phyloP scores from a whole-genome alignment of 495 filamentous ascomycete species.

The Penicillium daleae region DNA sequence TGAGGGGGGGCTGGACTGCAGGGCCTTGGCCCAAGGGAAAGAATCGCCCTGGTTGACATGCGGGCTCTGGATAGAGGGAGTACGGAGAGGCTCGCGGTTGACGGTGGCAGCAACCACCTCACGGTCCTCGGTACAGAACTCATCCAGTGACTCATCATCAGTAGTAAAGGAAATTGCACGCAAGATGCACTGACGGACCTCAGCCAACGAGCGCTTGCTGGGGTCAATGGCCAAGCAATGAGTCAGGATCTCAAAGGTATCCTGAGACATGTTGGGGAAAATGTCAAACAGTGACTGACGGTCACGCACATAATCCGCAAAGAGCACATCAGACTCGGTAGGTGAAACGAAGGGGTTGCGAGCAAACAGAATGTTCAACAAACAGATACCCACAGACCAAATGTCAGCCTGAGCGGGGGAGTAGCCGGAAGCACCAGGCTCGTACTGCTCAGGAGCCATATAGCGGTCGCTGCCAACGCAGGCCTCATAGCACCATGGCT shows the following conservation, averaged over 20 bases:
- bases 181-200: conserved; percentile 73
- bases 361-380: conserved; percentile 94
- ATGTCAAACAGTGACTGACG: conserved; percentile 96
- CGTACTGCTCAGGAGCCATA: conserved; percentile 98
- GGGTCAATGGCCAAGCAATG: conserved; percentile 90
- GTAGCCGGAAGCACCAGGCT: conserved; percentile 82
- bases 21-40: conserved; percentile 96
- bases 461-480: conserved; percentile 97
- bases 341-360: conserved; percentile 92
- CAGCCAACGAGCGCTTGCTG: conserved; percentile 78
- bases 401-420: conserved; percentile 92
- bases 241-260: conserved; percentile 90
- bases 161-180: conserved; percentile 91
- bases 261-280: conserved; percentile 97
- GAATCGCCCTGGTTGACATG: conserved; percentile 73
- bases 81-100: conserved; percentile 93
- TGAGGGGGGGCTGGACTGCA: conserved; percentile 78
- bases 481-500: conserved; percentile 84
- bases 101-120: conserved; percentile 73
- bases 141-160: conserved; percentile 86
- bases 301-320: conserved; percentile 88
- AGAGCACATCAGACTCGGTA: conserved; percentile 83
- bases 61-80: conserved; percentile 91
- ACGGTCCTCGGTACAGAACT: conserved; percentile 86
- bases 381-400: conserved; percentile 94